A percentile compares a stretch with the other conserved stretches of the same genome.
Conservation (phyloP, 352 stramenopile species). For the Globisporangium abappressorium region DNA sequence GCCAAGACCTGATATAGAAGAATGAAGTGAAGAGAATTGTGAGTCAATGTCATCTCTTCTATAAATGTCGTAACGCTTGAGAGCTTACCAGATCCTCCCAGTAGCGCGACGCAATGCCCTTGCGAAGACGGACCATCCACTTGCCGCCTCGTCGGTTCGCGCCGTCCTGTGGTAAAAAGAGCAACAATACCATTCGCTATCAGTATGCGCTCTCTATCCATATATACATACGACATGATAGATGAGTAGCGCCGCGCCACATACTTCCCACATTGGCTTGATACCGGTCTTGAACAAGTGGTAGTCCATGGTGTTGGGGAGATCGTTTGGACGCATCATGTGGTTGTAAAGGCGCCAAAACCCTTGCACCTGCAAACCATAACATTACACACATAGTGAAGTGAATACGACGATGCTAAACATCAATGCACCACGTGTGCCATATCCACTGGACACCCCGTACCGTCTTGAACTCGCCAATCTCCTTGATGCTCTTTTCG, state of each 20-base stretch:
- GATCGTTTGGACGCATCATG: slow-evolving; percentile 88
- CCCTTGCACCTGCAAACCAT: slow-evolving; percentile 64
- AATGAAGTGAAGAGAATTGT: neutral
- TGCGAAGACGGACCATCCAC: slow-evolving; percentile 92
- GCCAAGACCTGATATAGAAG: slow-evolving; percentile 64
- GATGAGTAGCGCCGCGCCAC: neutral
- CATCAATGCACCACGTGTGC: neutral
- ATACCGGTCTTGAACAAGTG: slow-evolving; percentile 94
- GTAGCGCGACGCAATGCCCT: slow-evolving; percentile 88
- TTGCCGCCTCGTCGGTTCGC: slow-evolving; percentile 90
- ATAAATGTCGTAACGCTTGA: neutral
- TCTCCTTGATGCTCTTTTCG: slow-evolving; percentile 93
- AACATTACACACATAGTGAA: neutral
- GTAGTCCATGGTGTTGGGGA: slow-evolving; percentile 90
- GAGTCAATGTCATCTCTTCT: neutral
- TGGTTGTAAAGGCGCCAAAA: slow-evolving; percentile 95
- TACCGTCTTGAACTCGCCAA: slow-evolving; percentile 91
- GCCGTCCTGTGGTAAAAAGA: slow-evolving; percentile 37
- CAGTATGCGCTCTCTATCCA: neutral
- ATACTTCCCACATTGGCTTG: slow-evolving; percentile 92
- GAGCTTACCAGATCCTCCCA: slow-evolving; percentile 88
- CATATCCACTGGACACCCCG: neutral
- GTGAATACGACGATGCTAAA: neutral
- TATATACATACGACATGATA: neutral
- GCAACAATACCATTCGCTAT: neutral